Conservation (phyloP, 2,329 filamentous ascomycete species). For the Pyrenochaeta sp. region DNA sequence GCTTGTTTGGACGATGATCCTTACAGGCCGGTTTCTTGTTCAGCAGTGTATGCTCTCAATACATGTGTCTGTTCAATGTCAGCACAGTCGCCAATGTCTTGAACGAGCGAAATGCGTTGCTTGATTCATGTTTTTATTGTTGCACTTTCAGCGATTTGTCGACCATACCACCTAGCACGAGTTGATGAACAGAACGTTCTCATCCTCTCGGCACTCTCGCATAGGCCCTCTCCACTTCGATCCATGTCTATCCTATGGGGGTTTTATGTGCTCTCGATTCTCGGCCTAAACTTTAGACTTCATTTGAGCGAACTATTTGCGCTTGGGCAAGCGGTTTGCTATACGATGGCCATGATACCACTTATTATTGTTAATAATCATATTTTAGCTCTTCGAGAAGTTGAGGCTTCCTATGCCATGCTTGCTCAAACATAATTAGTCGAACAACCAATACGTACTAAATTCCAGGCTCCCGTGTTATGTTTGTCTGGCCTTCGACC, state of each 20-base stretch:
- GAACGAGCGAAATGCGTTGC: neutral
- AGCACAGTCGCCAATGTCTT: neutral
- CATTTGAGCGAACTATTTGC: neutral
- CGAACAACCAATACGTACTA: too few species aligned
- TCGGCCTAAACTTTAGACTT: neutral
- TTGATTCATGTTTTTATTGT: neutral
- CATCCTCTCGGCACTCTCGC: constrained; percentile 17
- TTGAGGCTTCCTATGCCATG: too few species aligned
- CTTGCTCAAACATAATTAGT: too few species aligned
- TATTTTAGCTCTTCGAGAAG: too few species aligned
- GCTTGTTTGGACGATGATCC: constrained; percentile 42
- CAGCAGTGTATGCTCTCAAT: neutral
- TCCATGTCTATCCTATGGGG: neutral
- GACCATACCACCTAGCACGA: neutral
- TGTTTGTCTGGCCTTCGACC: too few species aligned
- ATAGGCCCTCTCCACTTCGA: constrained; percentile 9
- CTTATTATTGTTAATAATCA: neutral
- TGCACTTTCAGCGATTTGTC: constrained; percentile 1
- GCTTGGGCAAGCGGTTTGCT: neutral
- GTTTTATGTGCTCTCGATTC: neutral
- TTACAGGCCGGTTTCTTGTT: neutral
- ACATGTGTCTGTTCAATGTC: constrained; percentile 3
- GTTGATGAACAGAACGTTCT: constrained; percentile 16
- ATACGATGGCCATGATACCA: constrained; percentile 2
- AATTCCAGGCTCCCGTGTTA: too few species aligned